Conservation (phyloP, 192 early-diverging fungal species). For the Phycomyces blakesleeanus region DNA sequence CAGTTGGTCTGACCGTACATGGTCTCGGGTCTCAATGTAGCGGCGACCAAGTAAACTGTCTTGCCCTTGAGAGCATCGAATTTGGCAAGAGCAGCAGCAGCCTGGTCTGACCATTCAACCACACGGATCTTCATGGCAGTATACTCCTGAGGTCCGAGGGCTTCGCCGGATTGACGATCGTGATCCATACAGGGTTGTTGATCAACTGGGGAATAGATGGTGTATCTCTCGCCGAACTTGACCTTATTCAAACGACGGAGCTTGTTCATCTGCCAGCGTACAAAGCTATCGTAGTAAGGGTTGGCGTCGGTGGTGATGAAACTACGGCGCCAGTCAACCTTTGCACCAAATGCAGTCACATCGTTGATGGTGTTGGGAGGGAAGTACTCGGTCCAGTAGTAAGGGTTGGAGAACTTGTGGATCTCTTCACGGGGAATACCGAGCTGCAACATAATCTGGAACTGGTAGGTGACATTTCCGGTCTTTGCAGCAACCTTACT, state of each 20-base stretch:
- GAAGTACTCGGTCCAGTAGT: conserved; percentile 92
- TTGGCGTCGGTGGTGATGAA: conserved; percentile 98
- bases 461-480: conserved; percentile 83
- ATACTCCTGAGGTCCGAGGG: conserved; percentile 91
- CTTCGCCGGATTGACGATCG: conserved; percentile 92
- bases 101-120: conserved; percentile 55
- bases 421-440: conserved; percentile 88
- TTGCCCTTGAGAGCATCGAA: conserved; percentile 63
- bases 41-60: conserved; percentile 87
- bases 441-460: conserved; percentile 92
- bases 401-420: conserved; percentile 85
- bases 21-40: conserved; percentile 95
- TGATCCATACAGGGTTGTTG: conserved; percentile 99
- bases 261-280: conserved; percentile 97
- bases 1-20: conserved; percentile 99
- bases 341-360: conserved; percentile 69
- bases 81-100: conserved; percentile 38
- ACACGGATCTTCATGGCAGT: conserved; percentile 94
- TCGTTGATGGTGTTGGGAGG: conserved; percentile 84
- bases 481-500: conserved; percentile 89
- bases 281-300: conserved; percentile 97
- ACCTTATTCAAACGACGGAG: conserved; percentile 75
- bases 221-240: conserved; percentile 95
- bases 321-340: conserved; percentile 93
- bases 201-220: conserved; percentile 93